These are phyloP conservation scores for Ophiostoma triangulosporum DNA, from an alignment of 2,329 filamentous ascomycete genomes.

Conservation along the genomic window DNA sequence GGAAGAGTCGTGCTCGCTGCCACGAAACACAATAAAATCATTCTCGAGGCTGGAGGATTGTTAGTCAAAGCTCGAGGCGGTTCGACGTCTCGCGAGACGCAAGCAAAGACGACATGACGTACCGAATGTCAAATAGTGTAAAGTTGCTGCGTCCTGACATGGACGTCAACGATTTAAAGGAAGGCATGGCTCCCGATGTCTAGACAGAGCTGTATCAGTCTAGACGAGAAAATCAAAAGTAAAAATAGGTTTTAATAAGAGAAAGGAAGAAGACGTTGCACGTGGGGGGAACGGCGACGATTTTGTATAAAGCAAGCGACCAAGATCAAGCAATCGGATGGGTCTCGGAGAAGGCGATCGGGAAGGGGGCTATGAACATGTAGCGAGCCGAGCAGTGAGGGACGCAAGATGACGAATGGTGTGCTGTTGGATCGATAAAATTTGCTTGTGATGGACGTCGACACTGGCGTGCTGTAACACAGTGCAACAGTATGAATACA, in stretches of 20 bases:
- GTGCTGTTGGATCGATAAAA: neutral
- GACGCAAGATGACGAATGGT: neutral
- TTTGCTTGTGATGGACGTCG: neutral
- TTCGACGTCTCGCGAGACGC: too few species aligned
- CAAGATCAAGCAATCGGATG: neutral
- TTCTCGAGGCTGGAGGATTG: conserved; percentile 52
- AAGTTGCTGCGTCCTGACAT: conserved; percentile 37
- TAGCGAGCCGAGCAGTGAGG: neutral
- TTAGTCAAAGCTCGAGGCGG: too few species aligned
- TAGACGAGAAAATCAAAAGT: neutral
- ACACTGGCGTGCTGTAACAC: neutral
- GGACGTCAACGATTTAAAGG: conserved; percentile 41
- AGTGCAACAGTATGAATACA: neutral
- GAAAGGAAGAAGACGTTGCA: neutral
- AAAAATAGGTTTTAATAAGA: neutral
- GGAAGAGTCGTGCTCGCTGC: conserved; percentile 59
- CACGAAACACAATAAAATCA: conserved; percentile 67
- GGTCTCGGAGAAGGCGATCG: conserved; percentile 4
- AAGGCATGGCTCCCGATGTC: neutral
- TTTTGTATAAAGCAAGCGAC: conserved; percentile 1
- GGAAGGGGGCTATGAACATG: neutral
- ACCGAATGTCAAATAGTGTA: conserved; percentile 47
- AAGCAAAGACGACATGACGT: conserved; percentile 17
- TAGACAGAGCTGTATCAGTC: neutral
- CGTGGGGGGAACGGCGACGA: neutral